Conservation (phyloP, 148 eudicot species). For the Diospyros lotus region DNA sequence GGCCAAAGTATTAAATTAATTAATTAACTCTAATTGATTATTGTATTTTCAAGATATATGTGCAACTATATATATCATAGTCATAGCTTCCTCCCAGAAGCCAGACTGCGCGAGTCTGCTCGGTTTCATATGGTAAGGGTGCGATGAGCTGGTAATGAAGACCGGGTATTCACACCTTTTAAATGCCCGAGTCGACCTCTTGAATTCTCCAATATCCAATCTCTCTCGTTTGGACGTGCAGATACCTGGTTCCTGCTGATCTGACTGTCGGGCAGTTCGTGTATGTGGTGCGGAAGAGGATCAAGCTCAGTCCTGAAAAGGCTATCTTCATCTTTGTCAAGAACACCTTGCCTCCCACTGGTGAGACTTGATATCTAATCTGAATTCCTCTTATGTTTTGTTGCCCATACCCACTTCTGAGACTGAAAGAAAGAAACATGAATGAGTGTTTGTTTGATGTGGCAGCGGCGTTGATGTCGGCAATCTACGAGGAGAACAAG, state of each 20-base stretch:
- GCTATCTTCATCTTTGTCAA: constrained; percentile 54
- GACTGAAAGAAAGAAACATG: neutral
- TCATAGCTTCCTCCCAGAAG: no score
- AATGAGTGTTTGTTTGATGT: neutral
- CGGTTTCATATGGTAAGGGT: neutral
- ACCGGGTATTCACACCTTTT: neutral
- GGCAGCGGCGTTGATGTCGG: constrained; percentile 21
- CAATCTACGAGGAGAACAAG: constrained; percentile 27
- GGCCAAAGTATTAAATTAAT: no score
- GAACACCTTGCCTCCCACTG: constrained; percentile 50
- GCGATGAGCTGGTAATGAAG: neutral
- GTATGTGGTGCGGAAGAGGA: constrained; percentile 52
- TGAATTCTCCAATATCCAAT: neutral
- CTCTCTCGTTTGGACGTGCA: constrained; percentile 10
- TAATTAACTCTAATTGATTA: no score
- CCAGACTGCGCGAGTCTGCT: no score
- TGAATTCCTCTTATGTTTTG: neutral
- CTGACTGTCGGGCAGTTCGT: constrained; percentile 58
- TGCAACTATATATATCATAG: no score
- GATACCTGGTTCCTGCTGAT: constrained; percentile 56
- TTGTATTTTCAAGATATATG: no score
- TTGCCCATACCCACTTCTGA: neutral
- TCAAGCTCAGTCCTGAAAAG: constrained; percentile 49
- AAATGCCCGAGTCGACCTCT: neutral
- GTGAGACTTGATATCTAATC: constrained; percentile 10